A percentile compares a stretch with the other conserved stretches of the same genome.
Conservation (phyloP, 495 filamentous ascomycete species). For the Xylaria acuta region DNA sequence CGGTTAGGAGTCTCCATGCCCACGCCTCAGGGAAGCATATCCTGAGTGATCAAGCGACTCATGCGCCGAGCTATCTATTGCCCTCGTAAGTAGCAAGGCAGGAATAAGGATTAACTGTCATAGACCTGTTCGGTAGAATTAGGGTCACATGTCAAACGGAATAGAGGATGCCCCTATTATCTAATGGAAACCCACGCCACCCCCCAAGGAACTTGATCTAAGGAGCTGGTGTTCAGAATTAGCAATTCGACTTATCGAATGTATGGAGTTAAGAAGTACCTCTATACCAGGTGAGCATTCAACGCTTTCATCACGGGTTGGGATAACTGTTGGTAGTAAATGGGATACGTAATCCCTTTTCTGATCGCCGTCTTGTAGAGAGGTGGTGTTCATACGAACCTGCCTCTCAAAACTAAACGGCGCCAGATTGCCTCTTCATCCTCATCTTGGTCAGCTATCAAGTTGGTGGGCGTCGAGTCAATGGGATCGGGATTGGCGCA, state of each 20-base stretch:
- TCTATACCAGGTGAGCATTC: neutral
- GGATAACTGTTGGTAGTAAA: neutral
- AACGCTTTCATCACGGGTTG: neutral
- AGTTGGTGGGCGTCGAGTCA: slow-evolving; percentile 33
- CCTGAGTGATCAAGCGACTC: neutral
- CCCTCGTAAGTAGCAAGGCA: neutral
- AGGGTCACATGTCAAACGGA: neutral
- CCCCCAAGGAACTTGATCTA: neutral
- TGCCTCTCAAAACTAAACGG: slow-evolving; percentile 42
- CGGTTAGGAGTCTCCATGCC: neutral
- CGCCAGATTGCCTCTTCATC: slow-evolving; percentile 43
- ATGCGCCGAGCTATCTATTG: no score
- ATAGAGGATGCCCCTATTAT: neutral
- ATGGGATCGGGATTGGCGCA: slow-evolving; percentile 43
- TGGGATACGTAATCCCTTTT: neutral
- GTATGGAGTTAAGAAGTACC: neutral
- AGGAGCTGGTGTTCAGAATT: neutral
- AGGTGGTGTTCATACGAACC: slow-evolving; percentile 34
- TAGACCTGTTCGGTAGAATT: neutral
- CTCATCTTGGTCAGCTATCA: slow-evolving; percentile 36
- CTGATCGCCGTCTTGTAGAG: neutral
- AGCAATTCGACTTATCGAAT: neutral
- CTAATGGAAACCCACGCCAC: neutral
- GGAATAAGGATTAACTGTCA: neutral
- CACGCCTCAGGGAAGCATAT: neutral